These are phyloP conservation scores for Ceratocystis albifundus DNA, from an alignment of 2,329 filamentous ascomycete genomes.

Conservation along the genomic window DNA sequence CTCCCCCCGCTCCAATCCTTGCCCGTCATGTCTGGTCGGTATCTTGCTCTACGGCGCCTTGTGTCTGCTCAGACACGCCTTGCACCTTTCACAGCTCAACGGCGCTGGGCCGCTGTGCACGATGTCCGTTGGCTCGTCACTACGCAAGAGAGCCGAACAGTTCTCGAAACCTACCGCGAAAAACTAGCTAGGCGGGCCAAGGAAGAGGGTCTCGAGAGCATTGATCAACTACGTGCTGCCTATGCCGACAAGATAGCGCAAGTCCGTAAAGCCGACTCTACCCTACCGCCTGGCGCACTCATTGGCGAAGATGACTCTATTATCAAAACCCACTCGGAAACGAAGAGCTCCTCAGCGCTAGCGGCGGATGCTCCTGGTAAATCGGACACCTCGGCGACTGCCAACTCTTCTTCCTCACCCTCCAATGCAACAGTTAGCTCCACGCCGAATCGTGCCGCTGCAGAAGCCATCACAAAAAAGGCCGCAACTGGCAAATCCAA, in stretches of 20 bases:
- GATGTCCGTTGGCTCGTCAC: constrained; percentile 84
- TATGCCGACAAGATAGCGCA: constrained; percentile 75
- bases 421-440: constrained; percentile 23
- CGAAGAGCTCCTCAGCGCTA: constrained; percentile 24
- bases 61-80: constrained; percentile 21
- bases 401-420: constrained; percentile 26
- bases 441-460: constrained; percentile 30
- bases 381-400: constrained; percentile 4
- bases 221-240: constrained; percentile 65
- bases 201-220: constrained; percentile 55
- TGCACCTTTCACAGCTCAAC: constrained; percentile 39
- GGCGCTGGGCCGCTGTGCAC: constrained; percentile 82
- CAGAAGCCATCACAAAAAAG: constrained; percentile 22
- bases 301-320: constrained; percentile 7
- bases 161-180: constrained; percentile 74
- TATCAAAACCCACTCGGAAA: background rate
- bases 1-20: too few species aligned
- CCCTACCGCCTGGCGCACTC: constrained; percentile 25
- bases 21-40: constrained; percentile 17
- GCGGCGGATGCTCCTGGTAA: constrained; percentile 27
- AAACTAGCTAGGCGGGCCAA: constrained; percentile 77
- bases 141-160: constrained; percentile 52
- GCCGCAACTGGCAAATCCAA: constrained; percentile 19
- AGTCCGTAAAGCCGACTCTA: constrained; percentile 56
- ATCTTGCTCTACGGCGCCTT: constrained; percentile 16